Percentiles rank a stretch among this genome's conserved stretches.
Conservation (phyloP, 805 yeast genomes). For the Saccharomycopsis schoenii region DNA sequence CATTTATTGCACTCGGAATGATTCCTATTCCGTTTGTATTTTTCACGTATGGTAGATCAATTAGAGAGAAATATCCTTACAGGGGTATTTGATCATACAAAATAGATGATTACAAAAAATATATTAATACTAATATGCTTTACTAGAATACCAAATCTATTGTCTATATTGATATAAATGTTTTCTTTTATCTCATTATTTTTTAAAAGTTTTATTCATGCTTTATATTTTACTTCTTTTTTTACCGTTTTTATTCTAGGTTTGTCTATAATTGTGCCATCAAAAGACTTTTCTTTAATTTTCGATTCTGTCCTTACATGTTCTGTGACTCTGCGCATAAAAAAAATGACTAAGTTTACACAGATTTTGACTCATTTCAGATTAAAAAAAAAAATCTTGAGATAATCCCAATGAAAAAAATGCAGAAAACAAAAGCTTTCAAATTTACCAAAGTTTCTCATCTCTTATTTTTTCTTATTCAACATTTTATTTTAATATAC, state of each 20-base stretch:
- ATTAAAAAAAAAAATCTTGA: not conserved
- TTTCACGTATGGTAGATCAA: slow-evolving; percentile 42
- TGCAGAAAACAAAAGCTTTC: not conserved
- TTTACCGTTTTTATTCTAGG: too few species aligned
- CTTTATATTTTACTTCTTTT: too few species aligned
- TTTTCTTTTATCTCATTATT: too few species aligned
- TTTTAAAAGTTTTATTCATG: too few species aligned
- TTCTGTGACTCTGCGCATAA: not conserved
- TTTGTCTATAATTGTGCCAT: too few species aligned
- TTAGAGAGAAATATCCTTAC: slow-evolving; percentile 31
- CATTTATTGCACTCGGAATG: slow-evolving; percentile 44
- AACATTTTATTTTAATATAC: not conserved
- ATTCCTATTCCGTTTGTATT: slow-evolving; percentile 58
- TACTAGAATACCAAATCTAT: too few species aligned
- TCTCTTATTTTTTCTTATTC: not conserved
- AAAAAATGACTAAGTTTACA: too few species aligned
- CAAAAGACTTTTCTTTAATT: not conserved
- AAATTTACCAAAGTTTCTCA: not conserved
- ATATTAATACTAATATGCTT: too few species aligned
- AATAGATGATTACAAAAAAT: not conserved
- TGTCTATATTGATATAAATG: too few species aligned
- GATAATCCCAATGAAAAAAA: not conserved
- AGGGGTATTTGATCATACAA: not conserved
- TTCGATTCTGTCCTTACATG: not conserved
- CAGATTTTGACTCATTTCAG: not conserved